A percentile compares a stretch with the other conserved stretches of the same genome.
These are phyloP conservation scores for Colletotrichum ledebouriae DNA, from an alignment of 2,329 filamentous ascomycete species.

Conservation along the genomic window DNA sequence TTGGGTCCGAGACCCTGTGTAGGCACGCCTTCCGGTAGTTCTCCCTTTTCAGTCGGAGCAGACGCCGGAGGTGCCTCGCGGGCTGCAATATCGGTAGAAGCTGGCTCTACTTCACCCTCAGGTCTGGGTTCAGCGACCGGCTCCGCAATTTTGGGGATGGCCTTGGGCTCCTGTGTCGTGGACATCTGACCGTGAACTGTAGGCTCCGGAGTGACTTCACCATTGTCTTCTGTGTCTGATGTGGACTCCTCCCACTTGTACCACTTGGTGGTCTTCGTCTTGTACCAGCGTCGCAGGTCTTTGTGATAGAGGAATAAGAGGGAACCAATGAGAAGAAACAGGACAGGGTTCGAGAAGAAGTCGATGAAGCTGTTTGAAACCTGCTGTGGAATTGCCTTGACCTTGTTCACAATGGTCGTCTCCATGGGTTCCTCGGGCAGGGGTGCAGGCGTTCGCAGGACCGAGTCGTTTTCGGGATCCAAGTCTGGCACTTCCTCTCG, in stretches of 20 bases:
- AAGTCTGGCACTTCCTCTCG: conserved; percentile 47
- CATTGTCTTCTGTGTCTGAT: conserved; percentile 37
- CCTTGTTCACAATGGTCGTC: conserved; percentile 62
- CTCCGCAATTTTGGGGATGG: conserved; percentile 14
- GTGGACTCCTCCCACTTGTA: conserved; percentile 47
- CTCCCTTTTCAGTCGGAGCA: background rate
- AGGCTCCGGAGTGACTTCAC: conserved; percentile 27
- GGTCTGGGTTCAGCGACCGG: conserved; percentile 6
- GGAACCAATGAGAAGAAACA: conserved; percentile 61
- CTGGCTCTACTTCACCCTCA: background rate
- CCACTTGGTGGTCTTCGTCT: conserved; percentile 46
- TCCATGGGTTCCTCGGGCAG: conserved; percentile 49
- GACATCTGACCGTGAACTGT: conserved; percentile 25
- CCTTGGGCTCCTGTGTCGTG: background rate
- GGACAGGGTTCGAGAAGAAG: conserved; percentile 68
- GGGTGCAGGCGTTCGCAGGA: conserved; percentile 49
- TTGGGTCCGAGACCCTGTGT: background rate
- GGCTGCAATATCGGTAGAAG: background rate
- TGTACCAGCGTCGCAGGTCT: conserved; percentile 58
- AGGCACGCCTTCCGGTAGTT: background rate
- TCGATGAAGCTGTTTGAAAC: conserved; percentile 66
- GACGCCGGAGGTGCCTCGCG: background rate
- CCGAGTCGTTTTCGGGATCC: conserved; percentile 52
- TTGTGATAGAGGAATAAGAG: conserved; percentile 60
- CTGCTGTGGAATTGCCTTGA: conserved; percentile 64